Conservation (phyloP, 2,329 filamentous ascomycete species). For the Exophiala lecanii-corni region DNA sequence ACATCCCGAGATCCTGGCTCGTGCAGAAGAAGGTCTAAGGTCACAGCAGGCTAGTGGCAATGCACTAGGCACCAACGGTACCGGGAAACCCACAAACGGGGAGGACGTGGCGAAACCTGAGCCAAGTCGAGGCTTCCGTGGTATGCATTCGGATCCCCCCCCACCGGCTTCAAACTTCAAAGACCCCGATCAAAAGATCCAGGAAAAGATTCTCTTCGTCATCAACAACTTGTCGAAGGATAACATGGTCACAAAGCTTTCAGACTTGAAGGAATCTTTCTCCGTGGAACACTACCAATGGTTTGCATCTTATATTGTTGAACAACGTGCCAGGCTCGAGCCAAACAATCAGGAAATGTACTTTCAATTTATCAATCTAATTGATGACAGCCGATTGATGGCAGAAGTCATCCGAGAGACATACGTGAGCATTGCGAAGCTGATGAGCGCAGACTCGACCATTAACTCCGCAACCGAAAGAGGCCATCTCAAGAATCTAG, state of each 20-base stretch:
- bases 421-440: constrained; percentile 75
- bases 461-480: constrained; percentile 80
- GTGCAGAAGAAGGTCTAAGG: constrained; percentile 73
- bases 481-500: constrained; percentile 86
- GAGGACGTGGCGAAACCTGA: constrained; percentile 60
- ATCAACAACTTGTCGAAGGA: constrained; percentile 93
- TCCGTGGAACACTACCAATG: constrained; percentile 83
- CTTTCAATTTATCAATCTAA: constrained; percentile 77
- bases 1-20: constrained; percentile 77
- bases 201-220: constrained; percentile 92
- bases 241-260: constrained; percentile 78
- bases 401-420: constrained; percentile 89
- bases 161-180: constrained; percentile 63
- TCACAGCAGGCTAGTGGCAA: constrained; percentile 51
- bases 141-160: constrained; percentile 70
- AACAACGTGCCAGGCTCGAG: constrained; percentile 93
- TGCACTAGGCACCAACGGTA: constrained; percentile 33
- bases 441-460: constrained; percentile 86
- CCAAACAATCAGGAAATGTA: constrained; percentile 95
- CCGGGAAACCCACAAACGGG: constrained; percentile 53
- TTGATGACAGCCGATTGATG: constrained; percentile 75
- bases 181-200: constrained; percentile 76
- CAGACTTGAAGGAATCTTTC: constrained; percentile 72
- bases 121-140: constrained; percentile 64
- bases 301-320: constrained; percentile 93